These are phyloP conservation scores for Zygoascus hellenicus DNA, from an alignment of 1,139 yeast genomes.

Conservation along the genomic window DNA sequence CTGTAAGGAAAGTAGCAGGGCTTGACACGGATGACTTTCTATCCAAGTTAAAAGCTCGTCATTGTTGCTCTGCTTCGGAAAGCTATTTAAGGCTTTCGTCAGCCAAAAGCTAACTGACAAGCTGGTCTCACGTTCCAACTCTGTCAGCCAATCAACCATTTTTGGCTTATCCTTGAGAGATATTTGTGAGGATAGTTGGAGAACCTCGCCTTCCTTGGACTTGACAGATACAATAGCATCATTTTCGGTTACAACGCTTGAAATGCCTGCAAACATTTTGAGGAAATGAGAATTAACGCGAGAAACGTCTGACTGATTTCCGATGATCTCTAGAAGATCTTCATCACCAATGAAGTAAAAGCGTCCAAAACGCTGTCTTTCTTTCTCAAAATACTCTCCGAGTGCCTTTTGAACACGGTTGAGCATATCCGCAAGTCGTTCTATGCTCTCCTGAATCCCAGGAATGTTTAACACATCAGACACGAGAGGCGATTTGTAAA, in stretches of 20 bases:
- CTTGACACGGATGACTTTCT: slow-evolving; percentile 50
- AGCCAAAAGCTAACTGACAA: slow-evolving; percentile 41
- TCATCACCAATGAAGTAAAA: slow-evolving; percentile 89
- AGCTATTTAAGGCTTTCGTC: slow-evolving; percentile 27
- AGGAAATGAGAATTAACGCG: slow-evolving; percentile 56
- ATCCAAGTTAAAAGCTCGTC: slow-evolving; percentile 33
- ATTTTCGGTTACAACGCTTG: slow-evolving; percentile 40
- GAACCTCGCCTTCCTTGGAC: slow-evolving; percentile 61
- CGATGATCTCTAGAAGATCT: slow-evolving; percentile 77
- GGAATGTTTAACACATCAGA: slow-evolving; percentile 54
- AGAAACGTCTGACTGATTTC: slow-evolving; percentile 49
- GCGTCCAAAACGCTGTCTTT: slow-evolving; percentile 71
- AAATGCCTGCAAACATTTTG: slow-evolving; percentile 69
- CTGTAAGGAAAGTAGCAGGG: slow-evolving; percentile 52
- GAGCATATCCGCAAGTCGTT: slow-evolving; percentile 52
- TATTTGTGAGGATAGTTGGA: slow-evolving; percentile 44
- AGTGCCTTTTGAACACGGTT: slow-evolving; percentile 59
- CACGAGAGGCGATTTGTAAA: slow-evolving; percentile 47
- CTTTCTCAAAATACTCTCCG: slow-evolving; percentile 73
- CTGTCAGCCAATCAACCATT: slow-evolving; percentile 59
- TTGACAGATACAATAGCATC: slow-evolving; percentile 44
- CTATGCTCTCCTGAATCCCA: slow-evolving; percentile 46
- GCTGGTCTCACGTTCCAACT: slow-evolving; percentile 49
- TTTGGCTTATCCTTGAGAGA: slow-evolving; percentile 41
- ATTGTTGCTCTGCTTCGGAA: slow-evolving; percentile 13